A percentile compares a stretch with the other conserved stretches of the same genome.
These are phyloP conservation scores for Camelina sativa DNA, from an alignment of 345 rosid genomes.

Conservation along the genomic window DNA sequence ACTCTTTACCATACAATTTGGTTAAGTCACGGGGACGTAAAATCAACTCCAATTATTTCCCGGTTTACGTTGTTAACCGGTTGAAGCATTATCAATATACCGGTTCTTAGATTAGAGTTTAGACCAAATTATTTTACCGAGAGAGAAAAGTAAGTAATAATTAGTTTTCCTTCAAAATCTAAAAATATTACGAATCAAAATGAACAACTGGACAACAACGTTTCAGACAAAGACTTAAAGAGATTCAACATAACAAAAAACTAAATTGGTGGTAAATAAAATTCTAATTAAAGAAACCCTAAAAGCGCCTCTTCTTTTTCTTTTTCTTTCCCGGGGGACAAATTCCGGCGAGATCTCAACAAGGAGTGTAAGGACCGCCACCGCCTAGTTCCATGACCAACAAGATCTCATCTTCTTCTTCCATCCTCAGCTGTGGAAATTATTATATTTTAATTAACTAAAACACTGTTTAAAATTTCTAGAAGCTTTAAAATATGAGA, in stretches of 20 bases:
- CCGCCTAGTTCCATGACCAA: slow-evolving; percentile 14
- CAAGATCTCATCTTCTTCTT: slow-evolving; percentile 31
- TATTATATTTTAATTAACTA: neutral
- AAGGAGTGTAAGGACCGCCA: slow-evolving; percentile 25
- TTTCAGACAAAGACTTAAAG: neutral
- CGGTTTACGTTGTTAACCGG: slow-evolving; percentile 32
- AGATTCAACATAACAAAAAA: slow-evolving; percentile 18
- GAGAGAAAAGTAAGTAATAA: neutral
- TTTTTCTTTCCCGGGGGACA: neutral
- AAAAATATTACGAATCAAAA: slow-evolving; percentile 1
- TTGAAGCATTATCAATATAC: neutral
- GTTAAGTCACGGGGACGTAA: neutral
- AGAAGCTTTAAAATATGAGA: neutral
- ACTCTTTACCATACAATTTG: neutral
- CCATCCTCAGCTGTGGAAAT: slow-evolving; percentile 32
- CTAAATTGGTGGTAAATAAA: neutral
- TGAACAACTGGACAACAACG: neutral
- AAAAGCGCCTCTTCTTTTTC: neutral
- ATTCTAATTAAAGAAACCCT: neutral
- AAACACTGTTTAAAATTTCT: neutral
- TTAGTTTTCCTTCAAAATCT: neutral
- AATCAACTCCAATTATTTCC: neutral
- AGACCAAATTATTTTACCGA: slow-evolving; percentile 5
- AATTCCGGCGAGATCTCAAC: slow-evolving; percentile 28
- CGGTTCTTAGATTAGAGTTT: neutral